phyloP scores from a whole-genome alignment of 345 rosid species.

The Pistacia atlantica region DNA sequence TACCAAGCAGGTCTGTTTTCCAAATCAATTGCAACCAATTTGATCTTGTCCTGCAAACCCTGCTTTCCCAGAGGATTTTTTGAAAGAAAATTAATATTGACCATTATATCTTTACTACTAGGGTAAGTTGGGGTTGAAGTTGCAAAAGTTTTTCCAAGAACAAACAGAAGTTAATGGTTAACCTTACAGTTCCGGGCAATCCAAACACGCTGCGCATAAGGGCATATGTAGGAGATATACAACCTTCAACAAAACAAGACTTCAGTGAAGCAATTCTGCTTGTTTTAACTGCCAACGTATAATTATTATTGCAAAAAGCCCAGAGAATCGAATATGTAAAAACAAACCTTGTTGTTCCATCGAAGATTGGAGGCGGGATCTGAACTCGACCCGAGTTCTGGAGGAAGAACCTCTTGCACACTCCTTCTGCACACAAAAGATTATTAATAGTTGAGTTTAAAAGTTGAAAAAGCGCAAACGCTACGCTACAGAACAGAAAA shows the following conservation, averaged over 20 bases:
- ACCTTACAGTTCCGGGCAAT: slow-evolving; percentile 82
- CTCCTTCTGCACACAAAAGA: slow-evolving; percentile 22
- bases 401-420: slow-evolving; percentile 50
- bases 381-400: slow-evolving; percentile 65
- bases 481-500: too few relatives aligned
- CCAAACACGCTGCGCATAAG: slow-evolving; percentile 86
- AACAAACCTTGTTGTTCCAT: slow-evolving; percentile 71
- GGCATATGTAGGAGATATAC: slow-evolving; percentile 72
- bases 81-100: slow-evolving; percentile 6
- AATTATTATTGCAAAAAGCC: too few relatives aligned
- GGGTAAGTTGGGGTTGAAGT: too few relatives aligned
- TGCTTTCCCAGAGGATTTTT: slow-evolving; percentile 20
- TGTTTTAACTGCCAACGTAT: too few relatives aligned
- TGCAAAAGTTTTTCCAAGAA: not conserved
- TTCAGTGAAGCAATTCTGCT: not conserved
- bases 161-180: not conserved
- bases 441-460: too few relatives aligned
- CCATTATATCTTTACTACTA: too few relatives aligned
- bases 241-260: slow-evolving; percentile 42
- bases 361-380: slow-evolving; percentile 66
- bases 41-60: slow-evolving; percentile 84
- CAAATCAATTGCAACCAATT: slow-evolving; percentile 74
- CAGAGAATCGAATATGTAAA: not conserved
- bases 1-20: slow-evolving; percentile 81
- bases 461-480: too few relatives aligned